Percentiles rank a stretch among this genome's conserved stretches.
phyloP scores from a whole-genome alignment of 2,329 filamentous ascomycete genomes.

The Calonectria multiphialidica region DNA sequence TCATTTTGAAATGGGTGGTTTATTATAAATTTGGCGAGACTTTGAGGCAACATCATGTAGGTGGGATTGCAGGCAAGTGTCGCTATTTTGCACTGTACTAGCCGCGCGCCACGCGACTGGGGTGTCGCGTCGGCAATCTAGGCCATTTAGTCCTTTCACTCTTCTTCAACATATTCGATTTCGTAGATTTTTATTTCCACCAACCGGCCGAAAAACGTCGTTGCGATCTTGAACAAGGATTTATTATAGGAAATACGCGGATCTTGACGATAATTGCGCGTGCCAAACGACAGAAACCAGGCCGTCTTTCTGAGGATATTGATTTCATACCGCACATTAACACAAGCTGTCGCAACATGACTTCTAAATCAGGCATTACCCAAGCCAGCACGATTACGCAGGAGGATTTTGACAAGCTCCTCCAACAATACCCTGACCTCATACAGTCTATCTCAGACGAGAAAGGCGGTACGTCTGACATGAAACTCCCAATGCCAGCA shows the following conservation, averaged over 20 bases:
- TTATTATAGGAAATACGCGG: neutral
- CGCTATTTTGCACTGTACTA: neutral
- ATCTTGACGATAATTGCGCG: neutral
- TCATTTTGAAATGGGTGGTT: neutral
- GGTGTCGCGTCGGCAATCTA: neutral
- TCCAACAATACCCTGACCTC: slow-evolving; percentile 55
- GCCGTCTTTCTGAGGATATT: neutral
- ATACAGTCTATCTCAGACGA: slow-evolving; percentile 57
- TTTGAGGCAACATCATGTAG: neutral
- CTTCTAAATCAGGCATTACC: slow-evolving; percentile 18
- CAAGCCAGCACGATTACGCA: slow-evolving; percentile 42
- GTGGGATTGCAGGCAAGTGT: neutral
- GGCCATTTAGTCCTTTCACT: neutral
- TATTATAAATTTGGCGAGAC: neutral
- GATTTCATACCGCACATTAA: neutral
- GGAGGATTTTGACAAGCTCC: slow-evolving; percentile 49
- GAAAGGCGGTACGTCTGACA: slow-evolving; percentile 55
- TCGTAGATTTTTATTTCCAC: neutral
- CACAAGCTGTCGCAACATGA: slow-evolving; percentile 25
- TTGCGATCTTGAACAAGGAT: too few species aligned
- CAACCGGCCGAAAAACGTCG: neutral
- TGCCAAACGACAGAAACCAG: too few species aligned
- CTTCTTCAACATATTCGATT: neutral
- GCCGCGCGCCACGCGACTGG: neutral
- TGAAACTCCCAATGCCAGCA: neutral